Conservation (phyloP, 768 basidiomycete species). For the Gymnopilus dilepis region DNA sequence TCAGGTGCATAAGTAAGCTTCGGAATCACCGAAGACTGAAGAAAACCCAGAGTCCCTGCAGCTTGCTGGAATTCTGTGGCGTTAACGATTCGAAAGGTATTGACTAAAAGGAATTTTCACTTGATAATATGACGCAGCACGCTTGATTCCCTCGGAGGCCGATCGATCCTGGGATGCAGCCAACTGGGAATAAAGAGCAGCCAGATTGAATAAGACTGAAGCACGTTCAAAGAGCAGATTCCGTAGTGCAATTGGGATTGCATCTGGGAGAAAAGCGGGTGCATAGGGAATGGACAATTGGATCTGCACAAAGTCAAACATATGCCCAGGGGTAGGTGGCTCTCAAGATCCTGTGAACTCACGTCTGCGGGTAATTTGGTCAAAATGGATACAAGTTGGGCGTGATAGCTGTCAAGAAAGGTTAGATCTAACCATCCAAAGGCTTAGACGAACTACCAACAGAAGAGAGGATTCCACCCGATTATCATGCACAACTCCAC, state of each 20-base stretch:
- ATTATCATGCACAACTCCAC: constrained; percentile 58
- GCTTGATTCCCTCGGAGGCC: constrained; percentile 80
- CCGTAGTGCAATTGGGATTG: constrained; percentile 63
- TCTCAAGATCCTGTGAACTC: constrained; percentile 21
- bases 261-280: constrained; percentile 65
- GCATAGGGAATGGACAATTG: constrained; percentile 75
- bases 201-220: constrained; percentile 83
- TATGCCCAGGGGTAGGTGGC: constrained; percentile 6
- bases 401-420: constrained; percentile 74
- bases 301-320: constrained; percentile 51
- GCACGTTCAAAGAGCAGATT: constrained; percentile 87
- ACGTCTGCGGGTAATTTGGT: constrained; percentile 88
- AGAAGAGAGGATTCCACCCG: constrained; percentile 55
- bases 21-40: constrained; percentile 58
- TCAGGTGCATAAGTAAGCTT: constrained; percentile 52
- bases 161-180: constrained; percentile 75
- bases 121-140: constrained; percentile 74
- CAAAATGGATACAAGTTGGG: constrained; percentile 83
- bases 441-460: constrained; percentile 47
- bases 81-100: constrained; percentile 1
- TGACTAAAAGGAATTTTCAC: constrained; percentile 52
- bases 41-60: constrained; percentile 72
- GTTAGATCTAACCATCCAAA: not conserved
- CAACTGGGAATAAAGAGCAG: constrained; percentile 83
- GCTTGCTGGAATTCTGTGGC: constrained; percentile 50